These are phyloP conservation scores for Candida mesenterica DNA, from an alignment of 1,139 yeast genomes.

Conservation along the genomic window DNA sequence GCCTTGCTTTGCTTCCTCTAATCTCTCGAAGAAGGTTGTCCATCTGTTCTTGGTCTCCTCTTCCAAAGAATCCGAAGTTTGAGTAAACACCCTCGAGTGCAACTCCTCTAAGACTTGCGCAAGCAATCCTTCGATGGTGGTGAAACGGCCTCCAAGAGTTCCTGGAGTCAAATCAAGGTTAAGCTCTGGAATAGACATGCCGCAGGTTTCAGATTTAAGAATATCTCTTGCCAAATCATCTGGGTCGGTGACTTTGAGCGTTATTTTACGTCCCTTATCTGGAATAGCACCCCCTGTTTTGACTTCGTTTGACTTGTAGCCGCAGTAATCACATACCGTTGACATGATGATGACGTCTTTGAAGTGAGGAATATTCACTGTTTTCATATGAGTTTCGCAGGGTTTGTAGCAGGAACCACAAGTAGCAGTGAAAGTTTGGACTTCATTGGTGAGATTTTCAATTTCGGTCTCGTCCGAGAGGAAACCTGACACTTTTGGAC, in stretches of 20 bases:
- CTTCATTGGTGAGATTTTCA: conserved; percentile 83
- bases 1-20: conserved; percentile 83
- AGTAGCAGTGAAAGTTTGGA: conserved; percentile 87
- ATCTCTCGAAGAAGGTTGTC: conserved; percentile 70
- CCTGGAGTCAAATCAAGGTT: conserved; percentile 92
- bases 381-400: conserved; percentile 94
- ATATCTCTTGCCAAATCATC: conserved; percentile 95
- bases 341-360: conserved; percentile 97
- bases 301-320: conserved; percentile 95
- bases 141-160: conserved; percentile 96
- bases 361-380: conserved; percentile 95
- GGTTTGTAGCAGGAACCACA: conserved; percentile 85
- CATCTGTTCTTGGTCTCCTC: conserved; percentile 72
- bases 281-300: conserved; percentile 98
- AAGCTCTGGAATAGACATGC: conserved; percentile 81
- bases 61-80: conserved; percentile 92
- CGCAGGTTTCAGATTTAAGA: conserved; percentile 91
- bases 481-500: conserved; percentile 48
- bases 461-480: conserved; percentile 72
- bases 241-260: conserved; percentile 78
- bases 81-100: conserved; percentile 78
- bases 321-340: conserved; percentile 89
- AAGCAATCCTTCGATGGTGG: conserved; percentile 91
- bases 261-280: conserved; percentile 71
- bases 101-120: conserved; percentile 89